Percentiles rank a stretch among this genome's conserved stretches.
Conservation (phyloP, 1,284 basidiomycete genomes). For the Irpex rosettiformis region DNA sequence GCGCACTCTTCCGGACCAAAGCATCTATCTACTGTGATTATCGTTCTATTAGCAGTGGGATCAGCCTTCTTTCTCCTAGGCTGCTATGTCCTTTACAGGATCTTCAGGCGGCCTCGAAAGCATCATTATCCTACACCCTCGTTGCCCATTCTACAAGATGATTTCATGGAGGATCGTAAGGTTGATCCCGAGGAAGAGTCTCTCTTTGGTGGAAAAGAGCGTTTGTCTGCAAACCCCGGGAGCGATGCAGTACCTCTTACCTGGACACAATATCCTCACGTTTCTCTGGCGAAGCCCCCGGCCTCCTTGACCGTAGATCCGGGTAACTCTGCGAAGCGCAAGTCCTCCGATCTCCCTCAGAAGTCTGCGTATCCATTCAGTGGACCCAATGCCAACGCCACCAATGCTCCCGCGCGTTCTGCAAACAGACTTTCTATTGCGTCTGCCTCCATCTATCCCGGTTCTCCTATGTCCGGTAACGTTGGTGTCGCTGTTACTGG, state of each 20-base stretch:
- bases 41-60: slow-evolving; percentile 55
- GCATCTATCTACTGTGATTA: slow-evolving; percentile 40
- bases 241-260: slow-evolving; percentile 42
- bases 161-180: slow-evolving; percentile 43
- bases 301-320: slow-evolving; percentile 1
- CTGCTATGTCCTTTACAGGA: slow-evolving; percentile 45
- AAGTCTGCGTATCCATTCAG: slow-evolving; percentile 13
- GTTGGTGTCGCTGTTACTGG: slow-evolving; percentile 44
- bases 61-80: slow-evolving; percentile 52
- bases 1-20: slow-evolving; percentile 25
- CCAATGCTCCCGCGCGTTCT: slow-evolving; percentile 2
- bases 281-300: slow-evolving; percentile 15
- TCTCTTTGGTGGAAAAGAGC: slow-evolving; percentile 71
- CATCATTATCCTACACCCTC: slow-evolving; percentile 59
- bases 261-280: slow-evolving; percentile 58
- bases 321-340: slow-evolving; percentile 3
- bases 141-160: slow-evolving; percentile 63
- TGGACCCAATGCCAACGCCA: slow-evolving; percentile 10
- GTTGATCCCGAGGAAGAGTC: slow-evolving; percentile 49
- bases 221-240: slow-evolving; percentile 44
- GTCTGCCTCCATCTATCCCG: slow-evolving; percentile 52
- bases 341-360: slow-evolving; percentile 6
- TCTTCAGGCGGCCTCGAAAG: slow-evolving; percentile 45
- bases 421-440: slow-evolving; percentile 42
- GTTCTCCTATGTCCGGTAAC: slow-evolving; percentile 34